Base-by-base conservation (phyloP, 2,329 filamentous ascomycete species). In the Pseudogymnoascus sp. region DNA sequence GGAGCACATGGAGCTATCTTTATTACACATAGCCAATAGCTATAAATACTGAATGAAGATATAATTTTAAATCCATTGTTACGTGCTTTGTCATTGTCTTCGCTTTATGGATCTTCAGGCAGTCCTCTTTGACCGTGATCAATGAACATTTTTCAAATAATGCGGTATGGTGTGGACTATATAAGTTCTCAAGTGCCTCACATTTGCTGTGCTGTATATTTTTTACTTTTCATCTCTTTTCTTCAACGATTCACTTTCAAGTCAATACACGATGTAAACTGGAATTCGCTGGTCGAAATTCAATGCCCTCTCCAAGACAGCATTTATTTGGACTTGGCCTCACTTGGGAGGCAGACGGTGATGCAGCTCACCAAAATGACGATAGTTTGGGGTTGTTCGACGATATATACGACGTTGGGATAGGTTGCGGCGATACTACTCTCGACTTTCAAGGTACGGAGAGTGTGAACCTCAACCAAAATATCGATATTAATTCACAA, bases 51-150 rank as follows among this genome's bases (percentile, higher is more conserved):
- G 47, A 53, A 53, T 33, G 47, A 25, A 1, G n/a, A 30, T 4
- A 33, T 50, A 30, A 50, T 50, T 28, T 28, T 50, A 50, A 50
- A 15, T 18, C 47, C 28, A 53, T 53, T 53, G 47, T 53, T 53
- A 53, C 43, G 30, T 53, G n/a, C n/a, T 53, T 33, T 53, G 47
- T 7, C n/a, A 33, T 53, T 33, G 28, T 20, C 47, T 33, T 53
- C 11, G 25, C 47, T 33, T 53, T 53, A 33, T 53, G 28, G 33
- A 18, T 18, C 47, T 12, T 33, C 25, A 14, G 33, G 28, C n/a
- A 33, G 33, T 53, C 28, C 15, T 53, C n/a, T 53, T 53, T 53
- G 47, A 53, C n/a, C 7, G 9, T 12, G 25, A 14, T 12, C 47
- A 18, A 33, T 30, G 15, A 14, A 20, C 47, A 28, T 15, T 4